These are phyloP conservation scores for Emergomyces africanus DNA, from an alignment of 2,329 filamentous ascomycete genomes.

Conservation along the genomic window DNA sequence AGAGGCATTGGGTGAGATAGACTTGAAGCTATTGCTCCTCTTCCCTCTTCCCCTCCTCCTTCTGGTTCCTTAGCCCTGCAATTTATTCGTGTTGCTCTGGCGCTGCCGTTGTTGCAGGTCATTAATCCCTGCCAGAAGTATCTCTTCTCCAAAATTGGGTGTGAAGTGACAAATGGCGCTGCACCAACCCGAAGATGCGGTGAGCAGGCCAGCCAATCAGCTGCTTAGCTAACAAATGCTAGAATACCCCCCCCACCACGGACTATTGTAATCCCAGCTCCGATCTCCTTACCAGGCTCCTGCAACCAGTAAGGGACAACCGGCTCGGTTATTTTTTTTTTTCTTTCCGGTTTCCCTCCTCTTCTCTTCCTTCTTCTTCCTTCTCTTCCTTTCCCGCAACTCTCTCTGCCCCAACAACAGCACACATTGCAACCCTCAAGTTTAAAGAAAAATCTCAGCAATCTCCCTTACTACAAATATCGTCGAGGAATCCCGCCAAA, in stretches of 20 bases:
- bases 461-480: slow-evolving; percentile 38
- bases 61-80: background rate
- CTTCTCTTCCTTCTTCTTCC: slow-evolving; percentile 12
- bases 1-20: background rate
- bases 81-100: background rate
- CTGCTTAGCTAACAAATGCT: background rate
- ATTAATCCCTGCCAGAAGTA: background rate
- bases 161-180: background rate
- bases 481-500: slow-evolving; percentile 62
- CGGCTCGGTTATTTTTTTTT: no score
- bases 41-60: background rate
- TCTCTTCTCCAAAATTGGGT: background rate
- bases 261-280: slow-evolving; percentile 8
- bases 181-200: slow-evolving; percentile 4
- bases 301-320: background rate
- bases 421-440: slow-evolving; percentile 14
- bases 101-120: background rate
- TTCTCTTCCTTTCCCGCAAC: slow-evolving; percentile 13
- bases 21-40: background rate
- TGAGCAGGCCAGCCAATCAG: slow-evolving; percentile 3
- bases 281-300: background rate
- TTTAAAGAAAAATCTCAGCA: slow-evolving; percentile 14
- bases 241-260: background rate
- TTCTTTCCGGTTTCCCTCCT: slow-evolving; percentile 5
- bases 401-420: slow-evolving; percentile 12